These are phyloP conservation scores for Daldinia caldariorum DNA, from an alignment of 495 filamentous ascomycete genomes.

Conservation along the genomic window DNA sequence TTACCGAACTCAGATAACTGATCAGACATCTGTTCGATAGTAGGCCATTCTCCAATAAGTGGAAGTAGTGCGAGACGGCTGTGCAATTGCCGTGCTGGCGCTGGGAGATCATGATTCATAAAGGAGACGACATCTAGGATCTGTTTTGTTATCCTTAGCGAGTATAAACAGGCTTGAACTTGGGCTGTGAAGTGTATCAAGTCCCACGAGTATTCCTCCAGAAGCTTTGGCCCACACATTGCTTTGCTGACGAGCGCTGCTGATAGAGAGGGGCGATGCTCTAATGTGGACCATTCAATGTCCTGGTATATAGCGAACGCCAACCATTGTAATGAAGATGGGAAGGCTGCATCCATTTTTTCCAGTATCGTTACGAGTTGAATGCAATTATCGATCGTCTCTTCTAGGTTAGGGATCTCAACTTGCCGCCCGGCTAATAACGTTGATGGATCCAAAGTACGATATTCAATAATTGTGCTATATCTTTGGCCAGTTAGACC, in stretches of 20 bases:
- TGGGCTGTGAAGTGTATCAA: constrained; percentile 72
- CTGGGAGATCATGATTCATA: constrained; percentile 27
- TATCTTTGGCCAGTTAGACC: constrained; percentile 41
- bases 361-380: constrained; percentile 31
- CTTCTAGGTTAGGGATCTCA: constrained; percentile 34
- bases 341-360: constrained; percentile 16
- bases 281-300: constrained; percentile 47
- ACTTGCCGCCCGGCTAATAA: constrained; percentile 47
- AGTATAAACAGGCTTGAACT: constrained; percentile 70
- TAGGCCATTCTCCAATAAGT: constrained; percentile 43
- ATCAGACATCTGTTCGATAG: constrained; percentile 31
- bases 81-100: constrained; percentile 26
- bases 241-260: constrained; percentile 19
- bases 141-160: constrained; percentile 71
- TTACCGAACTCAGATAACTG: constrained; percentile 24
- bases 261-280: constrained; percentile 33
- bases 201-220: constrained; percentile 60
- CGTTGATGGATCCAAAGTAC: constrained; percentile 51
- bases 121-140: constrained; percentile 51
- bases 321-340: constrained; percentile 46
- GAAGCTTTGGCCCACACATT: constrained; percentile 12
- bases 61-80: constrained; percentile 35
- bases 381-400: constrained; percentile 38
- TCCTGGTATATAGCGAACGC: constrained; percentile 57
- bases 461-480: constrained; percentile 57